A percentile compares a stretch with the other conserved stretches of the same genome.
phyloP scores from a whole-genome alignment of 2,329 filamentous ascomycete species.

The Triangularia setosa region DNA sequence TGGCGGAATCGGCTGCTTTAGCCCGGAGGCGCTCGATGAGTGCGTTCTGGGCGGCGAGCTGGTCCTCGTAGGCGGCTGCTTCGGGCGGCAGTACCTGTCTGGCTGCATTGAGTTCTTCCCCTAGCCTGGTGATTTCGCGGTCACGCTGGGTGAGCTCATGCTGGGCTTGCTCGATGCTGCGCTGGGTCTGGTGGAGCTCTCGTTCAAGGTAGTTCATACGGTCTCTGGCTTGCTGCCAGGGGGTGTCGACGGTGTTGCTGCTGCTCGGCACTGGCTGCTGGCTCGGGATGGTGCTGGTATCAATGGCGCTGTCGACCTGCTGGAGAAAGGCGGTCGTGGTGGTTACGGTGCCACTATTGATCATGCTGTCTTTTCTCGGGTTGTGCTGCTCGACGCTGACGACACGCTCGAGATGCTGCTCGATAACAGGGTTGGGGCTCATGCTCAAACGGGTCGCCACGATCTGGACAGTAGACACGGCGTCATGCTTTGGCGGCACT shows the following conservation, averaged over 20 bases:
- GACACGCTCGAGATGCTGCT: not conserved
- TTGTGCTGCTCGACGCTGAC: not conserved
- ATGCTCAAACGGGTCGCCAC: not conserved
- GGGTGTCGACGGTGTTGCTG: not conserved
- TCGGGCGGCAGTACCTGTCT: not conserved
- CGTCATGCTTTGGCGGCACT: not conserved
- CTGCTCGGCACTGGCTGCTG: not conserved
- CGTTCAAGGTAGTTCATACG: not conserved
- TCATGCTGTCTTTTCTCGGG: not conserved
- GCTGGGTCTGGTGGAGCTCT: not conserved
- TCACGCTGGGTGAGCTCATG: not conserved
- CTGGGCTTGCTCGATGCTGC: not conserved
- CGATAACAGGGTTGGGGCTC: not conserved
- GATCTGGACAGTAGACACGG: not conserved
- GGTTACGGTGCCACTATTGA: not conserved
- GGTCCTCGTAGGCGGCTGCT: not conserved
- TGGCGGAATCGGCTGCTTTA: not conserved
- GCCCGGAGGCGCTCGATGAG: constrained; percentile 1
- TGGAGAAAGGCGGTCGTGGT: not conserved
- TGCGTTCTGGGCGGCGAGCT: not conserved
- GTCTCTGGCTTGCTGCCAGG: not conserved
- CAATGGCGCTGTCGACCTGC: not conserved
- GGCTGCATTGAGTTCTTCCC: not conserved
- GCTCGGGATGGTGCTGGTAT: not conserved
- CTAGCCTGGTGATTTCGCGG: not conserved